A percentile compares a stretch with the other conserved stretches of the same genome.
phyloP scores from a whole-genome alignment of 2,329 filamentous ascomycete species.

The Fusarium fujikuroi region DNA sequence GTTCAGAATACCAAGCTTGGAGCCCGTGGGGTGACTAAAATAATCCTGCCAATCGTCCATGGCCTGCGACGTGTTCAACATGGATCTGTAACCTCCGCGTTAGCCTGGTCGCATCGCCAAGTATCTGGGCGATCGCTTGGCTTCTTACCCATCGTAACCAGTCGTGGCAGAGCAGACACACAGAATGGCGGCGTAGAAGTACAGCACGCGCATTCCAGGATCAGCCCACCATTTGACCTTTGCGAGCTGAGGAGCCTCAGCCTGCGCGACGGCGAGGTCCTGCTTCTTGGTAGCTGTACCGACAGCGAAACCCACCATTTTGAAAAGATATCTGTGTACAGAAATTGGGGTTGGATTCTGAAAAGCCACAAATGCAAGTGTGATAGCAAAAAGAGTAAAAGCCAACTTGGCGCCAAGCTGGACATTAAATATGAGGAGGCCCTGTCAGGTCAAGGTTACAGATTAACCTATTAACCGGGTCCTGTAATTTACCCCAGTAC shows the following conservation, averaged over 20 bases:
- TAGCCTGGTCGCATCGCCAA: neutral
- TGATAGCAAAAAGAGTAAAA: neutral
- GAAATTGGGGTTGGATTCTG: neutral
- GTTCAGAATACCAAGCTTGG: constrained; percentile 59
- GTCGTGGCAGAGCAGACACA: constrained; percentile 71
- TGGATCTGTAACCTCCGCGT: constrained; percentile 35
- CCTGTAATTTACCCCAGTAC: constrained; percentile 4
- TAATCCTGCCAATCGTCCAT: constrained; percentile 63
- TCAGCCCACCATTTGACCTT: constrained; percentile 67
- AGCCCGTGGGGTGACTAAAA: constrained; percentile 52
- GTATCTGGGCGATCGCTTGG: neutral
- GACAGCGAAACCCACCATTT: neutral
- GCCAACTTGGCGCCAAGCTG: constrained; percentile 9
- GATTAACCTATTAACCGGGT: constrained; percentile 16
- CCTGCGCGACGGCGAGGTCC: constrained; percentile 52
- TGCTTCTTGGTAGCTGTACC: constrained; percentile 17
- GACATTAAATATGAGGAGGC: constrained; percentile 1
- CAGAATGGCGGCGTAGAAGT: constrained; percentile 61
- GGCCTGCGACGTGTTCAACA: constrained; percentile 69
- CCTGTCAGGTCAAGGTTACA: neutral
- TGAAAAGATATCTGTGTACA: neutral
- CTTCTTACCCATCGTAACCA: constrained; percentile 63
- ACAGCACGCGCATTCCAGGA: constrained; percentile 62
- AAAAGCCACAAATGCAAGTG: neutral
- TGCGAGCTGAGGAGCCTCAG: constrained; percentile 62